Base-by-base conservation (phyloP, 2,329 filamentous ascomycete species). In the Dothistroma pini region DNA sequence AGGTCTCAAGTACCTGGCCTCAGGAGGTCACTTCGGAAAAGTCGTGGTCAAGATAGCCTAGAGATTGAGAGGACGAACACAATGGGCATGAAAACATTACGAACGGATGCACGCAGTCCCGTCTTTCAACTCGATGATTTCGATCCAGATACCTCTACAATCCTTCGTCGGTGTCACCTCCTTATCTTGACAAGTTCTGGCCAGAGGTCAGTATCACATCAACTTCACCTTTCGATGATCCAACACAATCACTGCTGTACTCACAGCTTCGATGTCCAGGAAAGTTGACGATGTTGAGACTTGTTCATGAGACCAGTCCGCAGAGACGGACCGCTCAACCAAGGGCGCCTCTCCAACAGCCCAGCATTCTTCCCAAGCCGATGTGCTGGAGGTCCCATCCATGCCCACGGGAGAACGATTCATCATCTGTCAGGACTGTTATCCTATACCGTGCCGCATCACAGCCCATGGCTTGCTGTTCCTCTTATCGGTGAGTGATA, bases 21-120 rank as follows among this genome's bases (percentile, higher is more conserved):
- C 69, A 3, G 75, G 74, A 7, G 70, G 70, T 1, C 77, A 79
- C 63, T 78, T 78, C 64, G 77, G 69, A 9, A 72, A 72, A 53
- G 69, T 72, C 8, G 66, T 72, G 41, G 65, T 74, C n/a, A 72
- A 67, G 63, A 60, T 74, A 25, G 63, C 67, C 57, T 68, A 44
- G 8, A 44, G 8, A 38, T 38, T 16, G 35, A 11, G 16, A 12
- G 35, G 8, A 9, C 11, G 16, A 38, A 5, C 35, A 38, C 35
- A 38, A 11, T 9, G 6, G 35, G 35, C 35, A 12, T 12, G 9
- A 2, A 38, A 44, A 44, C 38, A 44, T 44, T 16, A 44, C 16
- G 12, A 10, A n/a, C 38, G 38, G 12, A 12, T 44, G 38, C 38
- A 44, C 41, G 14, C 14, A 44, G 41, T 44, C n/a, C 41, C n/a